Evolutionary conservation across 371 early-diverging fungal species (phyloP).

Genomic region (Mortierella sp.): DNA sequence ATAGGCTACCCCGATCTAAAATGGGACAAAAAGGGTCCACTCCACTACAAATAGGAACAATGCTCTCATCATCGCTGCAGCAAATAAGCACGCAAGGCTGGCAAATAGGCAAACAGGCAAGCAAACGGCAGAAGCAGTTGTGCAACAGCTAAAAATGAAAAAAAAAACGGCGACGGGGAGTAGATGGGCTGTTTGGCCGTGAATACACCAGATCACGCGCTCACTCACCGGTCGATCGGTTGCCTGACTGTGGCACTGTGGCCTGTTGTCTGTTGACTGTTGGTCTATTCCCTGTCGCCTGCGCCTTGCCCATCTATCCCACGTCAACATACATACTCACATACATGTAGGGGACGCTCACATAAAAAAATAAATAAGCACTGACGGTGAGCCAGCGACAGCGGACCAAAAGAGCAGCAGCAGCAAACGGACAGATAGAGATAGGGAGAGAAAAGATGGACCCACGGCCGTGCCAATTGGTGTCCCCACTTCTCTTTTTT

Average conservation of each 20-base stretch:
- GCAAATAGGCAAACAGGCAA: not conserved
- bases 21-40: slow-evolving; percentile 8
- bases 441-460: not conserved
- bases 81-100: not conserved
- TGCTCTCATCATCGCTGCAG: slow-evolving; percentile 4
- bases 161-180: not conserved
- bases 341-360: not conserved
- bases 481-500: not conserved
- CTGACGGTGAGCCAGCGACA: not conserved
- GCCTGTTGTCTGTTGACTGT: not conserved
- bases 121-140: not conserved
- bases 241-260: not conserved
- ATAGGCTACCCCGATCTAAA: not conserved
- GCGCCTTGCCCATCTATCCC: slow-evolving; percentile 3
- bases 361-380: not conserved
- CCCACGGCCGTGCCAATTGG: not conserved
- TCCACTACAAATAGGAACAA: not conserved
- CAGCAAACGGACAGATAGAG: not conserved
- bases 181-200: not conserved
- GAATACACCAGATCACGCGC: slow-evolving; percentile 6
- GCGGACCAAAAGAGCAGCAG: not conserved
- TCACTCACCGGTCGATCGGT: not conserved
- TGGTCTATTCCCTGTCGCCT: not conserved
- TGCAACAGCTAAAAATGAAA: not conserved
- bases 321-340: not conserved